These are phyloP conservation scores for Chrysanthemum seticuspe DNA, from an alignment of 129 eudicot genomes.

Conservation along the genomic window DNA sequence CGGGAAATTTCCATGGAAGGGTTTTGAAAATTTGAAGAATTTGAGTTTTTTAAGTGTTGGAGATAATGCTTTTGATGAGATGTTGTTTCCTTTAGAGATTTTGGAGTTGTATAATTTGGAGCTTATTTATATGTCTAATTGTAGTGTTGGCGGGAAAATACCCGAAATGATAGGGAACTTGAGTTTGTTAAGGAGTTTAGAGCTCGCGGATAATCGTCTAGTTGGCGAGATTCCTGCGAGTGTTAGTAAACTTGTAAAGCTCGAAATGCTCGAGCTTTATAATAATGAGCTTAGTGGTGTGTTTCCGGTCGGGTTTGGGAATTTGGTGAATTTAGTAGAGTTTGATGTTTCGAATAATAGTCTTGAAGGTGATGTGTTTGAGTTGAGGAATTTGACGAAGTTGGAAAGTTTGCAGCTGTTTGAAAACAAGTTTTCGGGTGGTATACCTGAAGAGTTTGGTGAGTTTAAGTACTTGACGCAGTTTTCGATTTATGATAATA, in stretches of 20 bases:
- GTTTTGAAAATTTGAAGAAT: neutral
- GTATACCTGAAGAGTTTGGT: slow-evolving; percentile 57
- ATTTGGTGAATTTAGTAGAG: slow-evolving; percentile 42
- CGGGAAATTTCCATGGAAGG: slow-evolving; percentile 10
- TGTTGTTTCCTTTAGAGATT: slow-evolving; percentile 55
- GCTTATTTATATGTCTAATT: slow-evolving; percentile 57
- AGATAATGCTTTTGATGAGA: slow-evolving; percentile 52
- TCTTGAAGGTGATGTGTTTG: slow-evolving; percentile 55
- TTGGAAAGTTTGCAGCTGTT: slow-evolving; percentile 55
- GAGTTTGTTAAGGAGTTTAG: slow-evolving; percentile 39
- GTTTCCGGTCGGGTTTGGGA: slow-evolving; percentile 53
- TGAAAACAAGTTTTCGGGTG: slow-evolving; percentile 56
- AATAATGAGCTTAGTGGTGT: slow-evolving; percentile 42
- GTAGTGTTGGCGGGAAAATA: slow-evolving; percentile 55
- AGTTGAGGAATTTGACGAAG: slow-evolving; percentile 33
- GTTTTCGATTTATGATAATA: slow-evolving; percentile 52
- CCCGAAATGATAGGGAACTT: slow-evolving; percentile 59
- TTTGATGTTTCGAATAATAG: slow-evolving; percentile 58
- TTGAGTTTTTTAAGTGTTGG: slow-evolving; percentile 18
- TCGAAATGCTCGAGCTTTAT: slow-evolving; percentile 54
- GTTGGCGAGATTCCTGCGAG: slow-evolving; percentile 54
- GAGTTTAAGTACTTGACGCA: slow-evolving; percentile 48
- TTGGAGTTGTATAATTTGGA: slow-evolving; percentile 38
- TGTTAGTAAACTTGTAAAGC: slow-evolving; percentile 46
- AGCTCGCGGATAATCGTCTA: slow-evolving; percentile 41